These are phyloP conservation scores for Camelina hispida DNA, from an alignment of 345 rosid species.

Conservation along the genomic window DNA sequence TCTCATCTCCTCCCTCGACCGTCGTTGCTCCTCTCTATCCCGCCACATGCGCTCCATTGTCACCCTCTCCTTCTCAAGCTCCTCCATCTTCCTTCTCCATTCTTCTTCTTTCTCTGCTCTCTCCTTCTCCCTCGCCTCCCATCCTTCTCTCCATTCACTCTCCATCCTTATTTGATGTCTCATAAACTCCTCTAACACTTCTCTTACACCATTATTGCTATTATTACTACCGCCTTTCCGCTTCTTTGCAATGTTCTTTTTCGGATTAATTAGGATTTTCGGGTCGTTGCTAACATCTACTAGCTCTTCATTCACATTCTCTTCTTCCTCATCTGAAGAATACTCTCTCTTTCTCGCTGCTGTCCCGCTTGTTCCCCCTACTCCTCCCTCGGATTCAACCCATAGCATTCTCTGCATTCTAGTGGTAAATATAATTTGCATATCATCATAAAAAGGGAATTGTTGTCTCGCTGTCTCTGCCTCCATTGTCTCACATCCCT, in stretches of 20 bases:
- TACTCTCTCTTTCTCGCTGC: constrained; percentile 40
- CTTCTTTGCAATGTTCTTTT: constrained; percentile 53
- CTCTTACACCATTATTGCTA: constrained; percentile 49
- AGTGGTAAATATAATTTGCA: constrained; percentile 63
- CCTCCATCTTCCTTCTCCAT: constrained; percentile 95
- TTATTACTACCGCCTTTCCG: constrained; percentile 49
- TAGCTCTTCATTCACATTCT: constrained; percentile 49
- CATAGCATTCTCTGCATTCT: constrained; percentile 82
- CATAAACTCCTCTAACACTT: constrained; percentile 78
- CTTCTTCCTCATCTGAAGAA: constrained; percentile 84
- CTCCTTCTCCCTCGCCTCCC: constrained; percentile 77
- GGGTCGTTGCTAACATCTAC: constrained; percentile 32
- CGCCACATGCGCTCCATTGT: constrained; percentile 85
- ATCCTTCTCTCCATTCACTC: constrained; percentile 80
- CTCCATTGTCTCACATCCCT: constrained; percentile 94
- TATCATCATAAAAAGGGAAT: constrained; percentile 79
- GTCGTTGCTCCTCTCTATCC: constrained; percentile 87
- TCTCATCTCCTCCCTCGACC: constrained; percentile 82
- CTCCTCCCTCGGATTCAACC: constrained; percentile 78
- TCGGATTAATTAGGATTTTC: constrained; percentile 3
- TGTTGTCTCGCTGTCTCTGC: constrained; percentile 75
- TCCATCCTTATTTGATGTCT: constrained; percentile 82
- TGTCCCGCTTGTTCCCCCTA: constrained; percentile 58
- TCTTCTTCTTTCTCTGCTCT: constrained; percentile 86
- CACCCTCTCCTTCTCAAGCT: constrained; percentile 80